These are phyloP conservation scores for Teratosphaeria pseudoeucalypti DNA, from an alignment of 2,329 filamentous ascomycete genomes.

Conservation along the genomic window DNA sequence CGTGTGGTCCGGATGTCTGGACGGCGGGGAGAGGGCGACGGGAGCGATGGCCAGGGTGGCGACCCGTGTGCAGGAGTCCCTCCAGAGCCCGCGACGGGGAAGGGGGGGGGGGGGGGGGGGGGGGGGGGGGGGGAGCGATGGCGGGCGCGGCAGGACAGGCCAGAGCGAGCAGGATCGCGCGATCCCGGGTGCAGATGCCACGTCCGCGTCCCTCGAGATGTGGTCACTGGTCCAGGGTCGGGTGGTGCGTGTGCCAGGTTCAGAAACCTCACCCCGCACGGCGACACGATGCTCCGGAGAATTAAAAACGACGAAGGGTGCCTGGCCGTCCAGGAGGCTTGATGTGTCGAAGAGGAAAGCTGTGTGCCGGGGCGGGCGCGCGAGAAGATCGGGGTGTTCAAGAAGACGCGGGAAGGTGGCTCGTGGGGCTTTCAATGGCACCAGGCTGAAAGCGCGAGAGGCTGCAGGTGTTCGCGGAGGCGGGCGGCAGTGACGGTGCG, in stretches of 20 bases:
- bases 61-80: not conserved
- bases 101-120: too few relatives aligned
- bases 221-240: not conserved
- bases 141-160: not conserved
- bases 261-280: not conserved
- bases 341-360: conserved; percentile 7
- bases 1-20: not conserved
- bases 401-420: conserved; percentile 3
- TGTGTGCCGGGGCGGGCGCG: conserved; percentile 3
- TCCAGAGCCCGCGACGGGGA: not conserved
- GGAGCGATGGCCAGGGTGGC: not conserved
- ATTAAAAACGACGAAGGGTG: conserved; percentile 8
- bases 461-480: conserved; percentile 14
- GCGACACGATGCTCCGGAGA: conserved; percentile 8
- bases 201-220: not conserved
- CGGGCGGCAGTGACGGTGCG: conserved; percentile 7
- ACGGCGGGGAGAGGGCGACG: not conserved
- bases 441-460: conserved; percentile 10
- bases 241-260: not conserved
- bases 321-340: conserved; percentile 3
- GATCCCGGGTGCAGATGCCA: not conserved
- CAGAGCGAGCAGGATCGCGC: not conserved
- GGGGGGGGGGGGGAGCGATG: not conserved
- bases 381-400: conserved; percentile 4
- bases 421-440: conserved; percentile 11